phyloP scores from a whole-genome alignment of 805 yeast genomes.

The Ogataea siamensis region DNA sequence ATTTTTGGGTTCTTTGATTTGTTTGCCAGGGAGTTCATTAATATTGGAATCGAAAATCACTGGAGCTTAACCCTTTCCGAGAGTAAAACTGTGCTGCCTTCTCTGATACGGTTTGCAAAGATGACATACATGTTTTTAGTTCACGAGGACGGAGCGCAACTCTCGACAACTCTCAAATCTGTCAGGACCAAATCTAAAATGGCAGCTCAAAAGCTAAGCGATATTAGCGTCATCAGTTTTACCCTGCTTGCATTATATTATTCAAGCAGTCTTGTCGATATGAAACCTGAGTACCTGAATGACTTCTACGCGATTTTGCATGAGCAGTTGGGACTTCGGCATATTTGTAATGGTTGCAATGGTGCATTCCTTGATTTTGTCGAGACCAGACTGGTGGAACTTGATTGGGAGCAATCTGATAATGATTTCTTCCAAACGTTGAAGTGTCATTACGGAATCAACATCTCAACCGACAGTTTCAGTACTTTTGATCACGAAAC shows the following conservation, averaged over 20 bases:
- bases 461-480: conserved; percentile 55
- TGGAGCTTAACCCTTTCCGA: conserved; percentile 35
- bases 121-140: conserved; percentile 48
- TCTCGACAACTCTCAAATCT: conserved; percentile 39
- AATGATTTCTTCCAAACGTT: conserved; percentile 74
- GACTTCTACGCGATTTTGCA: conserved; percentile 64
- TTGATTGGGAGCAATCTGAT: conserved; percentile 49
- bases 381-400: conserved; percentile 49
- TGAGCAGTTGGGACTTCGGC: conserved; percentile 64
- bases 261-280: conserved; percentile 15
- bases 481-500: conserved; percentile 68
- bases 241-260: conserved; percentile 41
- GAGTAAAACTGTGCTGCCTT: conserved; percentile 17
- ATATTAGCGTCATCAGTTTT: conserved; percentile 40
- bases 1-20: conserved; percentile 54
- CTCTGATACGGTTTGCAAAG: conserved; percentile 36
- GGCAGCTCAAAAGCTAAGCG: conserved; percentile 46
- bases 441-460: conserved; percentile 73
- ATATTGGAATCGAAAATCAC: conserved; percentile 24
- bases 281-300: conserved; percentile 31
- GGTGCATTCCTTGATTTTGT: conserved; percentile 63
- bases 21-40: conserved; percentile 41
- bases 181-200: conserved; percentile 41
- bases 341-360: conserved; percentile 63
- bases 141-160: conserved; percentile 50